Evolutionary conservation across 768 basidiomycete species (phyloP).

Genomic region (Cystobasidium ongulense): DNA sequence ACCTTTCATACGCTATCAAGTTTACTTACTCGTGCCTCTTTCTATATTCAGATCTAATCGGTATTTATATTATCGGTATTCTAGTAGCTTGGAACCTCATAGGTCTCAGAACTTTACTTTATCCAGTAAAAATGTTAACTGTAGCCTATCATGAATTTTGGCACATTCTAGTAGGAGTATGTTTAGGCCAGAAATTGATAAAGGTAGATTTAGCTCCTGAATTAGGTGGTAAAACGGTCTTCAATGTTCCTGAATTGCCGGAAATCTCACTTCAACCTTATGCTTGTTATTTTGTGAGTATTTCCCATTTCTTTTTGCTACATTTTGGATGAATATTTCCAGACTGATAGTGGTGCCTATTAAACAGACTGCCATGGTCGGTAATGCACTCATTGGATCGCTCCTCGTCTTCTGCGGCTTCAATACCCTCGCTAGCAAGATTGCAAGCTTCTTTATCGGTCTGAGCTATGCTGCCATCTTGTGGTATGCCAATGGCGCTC

Average conservation of each 20-base stretch:
- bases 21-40: not conserved
- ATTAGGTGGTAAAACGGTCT: conserved; percentile 4
- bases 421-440: conserved; percentile 31
- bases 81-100: conserved; percentile 22
- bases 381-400: conserved; percentile 7
- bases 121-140: conserved; percentile 29
- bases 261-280: not conserved
- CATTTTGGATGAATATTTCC: too few species aligned
- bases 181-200: conserved; percentile 5
- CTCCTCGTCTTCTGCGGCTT: conserved; percentile 26
- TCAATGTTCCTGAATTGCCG: not conserved
- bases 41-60: not conserved
- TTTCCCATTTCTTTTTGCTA: too few species aligned
- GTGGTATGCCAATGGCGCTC: not conserved
- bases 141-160: conserved; percentile 23
- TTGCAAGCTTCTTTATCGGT: conserved; percentile 22
- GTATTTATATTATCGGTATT: not conserved
- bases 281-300: conserved; percentile 11
- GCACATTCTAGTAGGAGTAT: conserved; percentile 24
- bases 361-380: not conserved
- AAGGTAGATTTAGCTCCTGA: conserved; percentile 16
- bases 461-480: conserved; percentile 15
- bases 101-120: not conserved
- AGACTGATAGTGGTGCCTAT: not conserved
- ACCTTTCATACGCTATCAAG: not conserved